These are phyloP conservation scores for Diospyros lotus DNA, from an alignment of 148 eudicot species.

Conservation along the genomic window DNA sequence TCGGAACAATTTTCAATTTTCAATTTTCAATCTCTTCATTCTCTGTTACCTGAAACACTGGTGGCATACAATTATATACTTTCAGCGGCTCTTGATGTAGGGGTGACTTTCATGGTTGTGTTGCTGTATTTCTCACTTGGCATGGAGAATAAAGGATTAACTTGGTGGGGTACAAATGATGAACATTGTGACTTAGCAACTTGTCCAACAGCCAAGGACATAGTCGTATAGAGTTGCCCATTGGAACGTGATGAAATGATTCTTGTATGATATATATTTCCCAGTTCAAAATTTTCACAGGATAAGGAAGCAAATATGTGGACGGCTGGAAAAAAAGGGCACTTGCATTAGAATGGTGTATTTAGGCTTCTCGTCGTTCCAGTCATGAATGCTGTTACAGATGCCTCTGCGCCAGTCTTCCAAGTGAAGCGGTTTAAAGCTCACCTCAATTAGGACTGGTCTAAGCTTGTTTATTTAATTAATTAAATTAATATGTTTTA, in stretches of 20 bases:
- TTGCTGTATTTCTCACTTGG: constrained; percentile 65
- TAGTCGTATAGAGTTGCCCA: constrained; percentile 73
- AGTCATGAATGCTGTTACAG: not conserved
- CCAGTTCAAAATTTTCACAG: not conserved
- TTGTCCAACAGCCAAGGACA: constrained; percentile 90
- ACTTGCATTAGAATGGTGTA: not conserved
- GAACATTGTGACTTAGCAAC: constrained; percentile 80
- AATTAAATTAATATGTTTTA: not conserved
- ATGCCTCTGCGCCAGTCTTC: not conserved
- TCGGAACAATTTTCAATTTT: constrained; percentile 91
- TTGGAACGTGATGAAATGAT: constrained; percentile 6
- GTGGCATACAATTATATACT: constrained; percentile 99
- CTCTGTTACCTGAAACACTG: constrained; percentile 78
- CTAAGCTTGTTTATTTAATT: too few relatives aligned
- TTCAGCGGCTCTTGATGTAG: constrained; percentile 93
- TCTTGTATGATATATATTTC: not conserved
- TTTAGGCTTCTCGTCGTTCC: not conserved
- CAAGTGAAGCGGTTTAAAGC: too few relatives aligned
- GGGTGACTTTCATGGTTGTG: constrained; percentile 98
- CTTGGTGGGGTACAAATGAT: constrained; percentile 94
- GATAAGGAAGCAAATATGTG: too few relatives aligned
- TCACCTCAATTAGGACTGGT: too few relatives aligned
- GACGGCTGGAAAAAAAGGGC: not conserved
- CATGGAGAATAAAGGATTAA: constrained; percentile 51
- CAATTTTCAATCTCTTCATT: constrained; percentile 79